Conservation (phyloP, 257 asterid genomes). For the Solanum pinnatisectum region DNA sequence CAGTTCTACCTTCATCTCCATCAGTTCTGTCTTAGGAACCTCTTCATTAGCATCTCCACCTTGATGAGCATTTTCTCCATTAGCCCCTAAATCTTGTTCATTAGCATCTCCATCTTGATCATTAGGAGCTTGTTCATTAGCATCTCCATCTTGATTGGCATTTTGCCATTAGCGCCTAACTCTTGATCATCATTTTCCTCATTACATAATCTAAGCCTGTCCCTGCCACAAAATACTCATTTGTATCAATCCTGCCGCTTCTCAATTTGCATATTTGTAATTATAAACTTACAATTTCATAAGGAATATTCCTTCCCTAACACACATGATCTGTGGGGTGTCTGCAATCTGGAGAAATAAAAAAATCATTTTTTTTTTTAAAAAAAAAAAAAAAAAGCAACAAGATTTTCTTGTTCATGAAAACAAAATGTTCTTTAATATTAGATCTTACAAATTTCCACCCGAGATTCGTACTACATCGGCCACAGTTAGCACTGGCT, state of each 20-base stretch:
- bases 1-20: not conserved
- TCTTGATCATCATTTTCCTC: not conserved
- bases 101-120: not conserved
- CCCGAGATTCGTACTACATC: not conserved
- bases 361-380: too few relatives aligned
- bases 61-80: not conserved
- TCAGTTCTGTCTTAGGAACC: not conserved
- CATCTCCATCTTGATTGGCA: not conserved
- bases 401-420: not conserved
- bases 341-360: not conserved
- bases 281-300: not conserved
- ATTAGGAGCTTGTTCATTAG: not conserved
- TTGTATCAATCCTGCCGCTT: not conserved
- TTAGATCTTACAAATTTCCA: not conserved
- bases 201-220: not conserved
- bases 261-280: not conserved
- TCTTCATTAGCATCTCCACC: not conserved
- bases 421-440: too few relatives aligned
- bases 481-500: not conserved
- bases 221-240: not conserved
- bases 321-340: not conserved
- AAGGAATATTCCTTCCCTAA: not conserved
- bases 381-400: not conserved
- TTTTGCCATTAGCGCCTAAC: not conserved
- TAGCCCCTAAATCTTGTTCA: not conserved